phyloP scores from a whole-genome alignment of 768 basidiomycete genomes.

The Naganishia onofrii region DNA sequence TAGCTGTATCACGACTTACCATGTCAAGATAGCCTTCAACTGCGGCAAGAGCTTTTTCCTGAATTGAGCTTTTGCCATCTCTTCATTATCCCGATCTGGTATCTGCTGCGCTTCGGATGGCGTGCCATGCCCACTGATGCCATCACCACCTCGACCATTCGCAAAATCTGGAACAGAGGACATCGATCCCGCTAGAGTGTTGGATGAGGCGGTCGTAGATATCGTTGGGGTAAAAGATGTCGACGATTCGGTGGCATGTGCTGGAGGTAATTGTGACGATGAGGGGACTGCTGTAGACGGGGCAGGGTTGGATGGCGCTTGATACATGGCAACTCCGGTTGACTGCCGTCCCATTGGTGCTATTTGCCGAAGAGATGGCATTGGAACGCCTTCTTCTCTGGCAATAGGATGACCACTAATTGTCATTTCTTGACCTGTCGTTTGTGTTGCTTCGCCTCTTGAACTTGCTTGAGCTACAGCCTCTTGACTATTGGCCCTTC shows the following conservation, averaged over 20 bases:
- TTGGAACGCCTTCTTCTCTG: conserved; percentile 20
- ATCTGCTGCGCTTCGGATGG: conserved; percentile 11
- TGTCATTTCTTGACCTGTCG: background rate
- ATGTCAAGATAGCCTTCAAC: conserved; percentile 38
- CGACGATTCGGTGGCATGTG: background rate
- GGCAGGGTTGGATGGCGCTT: background rate
- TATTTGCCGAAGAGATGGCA: conserved; percentile 16
- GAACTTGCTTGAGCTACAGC: no score
- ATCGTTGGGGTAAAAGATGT: background rate
- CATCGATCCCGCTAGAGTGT: background rate
- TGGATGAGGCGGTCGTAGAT: conserved; percentile 5
- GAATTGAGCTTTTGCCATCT: conserved; percentile 22
- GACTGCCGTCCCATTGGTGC: background rate
- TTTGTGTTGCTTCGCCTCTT: background rate
- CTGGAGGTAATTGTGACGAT: background rate
- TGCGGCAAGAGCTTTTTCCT: conserved; percentile 34
- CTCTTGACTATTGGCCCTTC: conserved; percentile 24
- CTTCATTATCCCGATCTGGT: conserved; percentile 2
- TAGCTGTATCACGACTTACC: conserved; percentile 34
- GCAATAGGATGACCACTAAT: conserved; percentile 30
- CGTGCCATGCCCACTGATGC: conserved; percentile 33
- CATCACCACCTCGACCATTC: conserved; percentile 36
- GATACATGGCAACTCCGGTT: conserved; percentile 3
- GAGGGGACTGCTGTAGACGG: background rate
- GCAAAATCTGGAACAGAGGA: conserved; percentile 38